Percentiles rank a stretch among this genome's conserved stretches.
phyloP scores from a whole-genome alignment of 73 alveolate genomes.

The Paramecium pentaurelia region DNA sequence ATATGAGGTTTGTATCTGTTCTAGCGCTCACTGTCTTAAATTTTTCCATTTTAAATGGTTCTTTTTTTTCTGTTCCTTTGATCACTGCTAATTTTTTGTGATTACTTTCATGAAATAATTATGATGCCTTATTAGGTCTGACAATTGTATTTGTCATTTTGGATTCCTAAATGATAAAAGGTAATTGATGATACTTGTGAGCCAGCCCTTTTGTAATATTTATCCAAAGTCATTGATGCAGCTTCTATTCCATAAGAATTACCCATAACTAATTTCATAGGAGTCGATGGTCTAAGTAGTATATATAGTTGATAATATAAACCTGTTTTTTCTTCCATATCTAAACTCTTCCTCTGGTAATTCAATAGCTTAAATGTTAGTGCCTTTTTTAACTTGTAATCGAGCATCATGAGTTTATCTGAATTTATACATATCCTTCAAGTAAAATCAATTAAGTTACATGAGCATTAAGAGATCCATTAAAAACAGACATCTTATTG shows the following conservation, averaged over 20 bases:
- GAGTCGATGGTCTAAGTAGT: conserved; percentile 72
- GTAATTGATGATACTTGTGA: neutral
- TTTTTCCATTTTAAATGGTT: conserved; percentile 47
- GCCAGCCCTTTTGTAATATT: neutral
- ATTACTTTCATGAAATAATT: conserved; percentile 3
- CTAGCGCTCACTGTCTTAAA: conserved; percentile 49
- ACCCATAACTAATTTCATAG: conserved; percentile 70
- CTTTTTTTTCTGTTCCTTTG: conserved; percentile 18
- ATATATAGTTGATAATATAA: neutral
- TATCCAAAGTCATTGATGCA: neutral
- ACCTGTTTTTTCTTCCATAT: conserved; percentile 55
- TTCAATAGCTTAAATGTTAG: neutral
- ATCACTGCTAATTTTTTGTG: conserved; percentile 14
- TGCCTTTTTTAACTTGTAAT: conserved; percentile 9
- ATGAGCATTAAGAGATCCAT: conserved; percentile 61
- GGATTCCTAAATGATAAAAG: neutral
- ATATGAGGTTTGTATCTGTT: neutral
- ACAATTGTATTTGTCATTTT: neutral
- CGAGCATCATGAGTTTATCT: conserved; percentile 43
- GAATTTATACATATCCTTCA: conserved; percentile 26
- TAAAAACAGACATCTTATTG: conserved; percentile 67
- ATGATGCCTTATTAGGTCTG: neutral
- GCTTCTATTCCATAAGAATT: conserved; percentile 72
- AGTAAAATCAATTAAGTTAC: neutral
- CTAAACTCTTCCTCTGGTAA: conserved; percentile 60